Conservation (phyloP, 108 stramenopile species). For the Pseudonitzschia multiseries region DNA sequence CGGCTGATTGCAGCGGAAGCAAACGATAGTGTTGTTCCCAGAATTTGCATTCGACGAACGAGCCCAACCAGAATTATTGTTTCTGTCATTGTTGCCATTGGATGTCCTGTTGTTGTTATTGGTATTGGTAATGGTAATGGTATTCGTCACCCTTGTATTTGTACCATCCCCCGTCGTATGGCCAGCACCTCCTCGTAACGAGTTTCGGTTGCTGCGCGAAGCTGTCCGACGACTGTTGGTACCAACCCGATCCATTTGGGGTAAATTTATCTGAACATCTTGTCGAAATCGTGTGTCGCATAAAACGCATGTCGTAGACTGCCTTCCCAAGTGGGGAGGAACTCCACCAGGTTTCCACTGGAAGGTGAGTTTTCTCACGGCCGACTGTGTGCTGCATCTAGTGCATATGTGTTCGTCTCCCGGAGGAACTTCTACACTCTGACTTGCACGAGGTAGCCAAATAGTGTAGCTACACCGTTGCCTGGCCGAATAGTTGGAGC, state of each 20-base stretch:
- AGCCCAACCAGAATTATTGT: neutral
- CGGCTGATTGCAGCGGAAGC: conserved; percentile 50
- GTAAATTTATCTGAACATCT: conserved; percentile 66
- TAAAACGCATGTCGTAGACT: conserved; percentile 62
- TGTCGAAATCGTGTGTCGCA: conserved; percentile 71
- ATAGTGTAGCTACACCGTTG: conserved; percentile 64
- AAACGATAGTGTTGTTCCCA: conserved; percentile 19
- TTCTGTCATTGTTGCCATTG: neutral
- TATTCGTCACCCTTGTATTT: too few species aligned
- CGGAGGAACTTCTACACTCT: conserved; percentile 47
- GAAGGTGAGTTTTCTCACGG: conserved; percentile 67
- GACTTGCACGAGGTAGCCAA: conserved; percentile 69
- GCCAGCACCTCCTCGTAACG: too few species aligned
- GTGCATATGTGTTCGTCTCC: conserved; percentile 45
- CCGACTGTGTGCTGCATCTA: conserved; percentile 43
- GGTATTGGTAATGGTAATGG: neutral
- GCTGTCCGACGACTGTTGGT: conserved; percentile 21
- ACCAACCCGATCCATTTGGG: conserved; percentile 62
- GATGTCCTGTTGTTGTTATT: neutral
- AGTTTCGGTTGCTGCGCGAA: neutral
- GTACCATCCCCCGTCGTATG: too few species aligned
- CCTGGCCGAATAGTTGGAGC: conserved; percentile 53
- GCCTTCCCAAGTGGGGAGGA: conserved; percentile 73
- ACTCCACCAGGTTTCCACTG: conserved; percentile 78
- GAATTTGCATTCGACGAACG: neutral